A percentile compares a stretch with the other conserved stretches of the same genome.
These are phyloP conservation scores for Danielia reshetovae DNA, from an alignment of 805 yeast genomes.

Conservation along the genomic window DNA sequence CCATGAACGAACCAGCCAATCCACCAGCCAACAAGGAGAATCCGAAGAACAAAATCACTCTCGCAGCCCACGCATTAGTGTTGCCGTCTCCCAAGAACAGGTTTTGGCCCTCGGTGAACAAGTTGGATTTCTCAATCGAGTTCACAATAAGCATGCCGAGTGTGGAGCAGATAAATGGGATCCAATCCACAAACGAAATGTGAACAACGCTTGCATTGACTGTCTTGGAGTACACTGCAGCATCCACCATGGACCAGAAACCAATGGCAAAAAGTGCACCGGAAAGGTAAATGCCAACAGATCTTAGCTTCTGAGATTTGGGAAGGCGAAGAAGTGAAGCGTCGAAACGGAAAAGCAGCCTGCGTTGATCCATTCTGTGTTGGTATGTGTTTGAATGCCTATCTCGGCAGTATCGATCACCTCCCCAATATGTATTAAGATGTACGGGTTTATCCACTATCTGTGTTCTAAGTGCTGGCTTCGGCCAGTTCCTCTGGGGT, in stretches of 20 bases:
- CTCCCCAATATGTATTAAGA: too few species aligned
- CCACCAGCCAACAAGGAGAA: slow-evolving; percentile 94
- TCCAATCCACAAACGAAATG: slow-evolving; percentile 92
- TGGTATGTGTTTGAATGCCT: too few species aligned
- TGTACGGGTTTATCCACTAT: too few species aligned
- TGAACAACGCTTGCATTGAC: slow-evolving; percentile 84
- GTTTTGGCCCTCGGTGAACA: slow-evolving; percentile 40
- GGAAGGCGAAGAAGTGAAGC: slow-evolving; percentile 55
- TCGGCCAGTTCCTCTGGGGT: too few species aligned
- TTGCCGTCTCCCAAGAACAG: slow-evolving; percentile 40
- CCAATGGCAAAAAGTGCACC: slow-evolving; percentile 81
- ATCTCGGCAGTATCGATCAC: too few species aligned
- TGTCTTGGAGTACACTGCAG: slow-evolving; percentile 79
- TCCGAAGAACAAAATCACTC: slow-evolving; percentile 85
- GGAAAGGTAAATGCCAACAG: slow-evolving; percentile 71
- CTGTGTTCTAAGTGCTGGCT: too few species aligned
- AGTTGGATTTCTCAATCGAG: slow-evolving; percentile 63
- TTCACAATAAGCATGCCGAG: slow-evolving; percentile 84
- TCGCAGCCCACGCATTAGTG: slow-evolving; percentile 86
- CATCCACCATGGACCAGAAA: slow-evolving; percentile 85
- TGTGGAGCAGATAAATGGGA: slow-evolving; percentile 84
- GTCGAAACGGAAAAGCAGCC: slow-evolving; percentile 61
- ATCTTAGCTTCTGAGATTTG: slow-evolving; percentile 63
- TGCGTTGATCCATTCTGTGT: slow-evolving; percentile 39
- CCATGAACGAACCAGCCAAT: slow-evolving; percentile 85